Percentiles rank a stretch among this genome's conserved stretches.
Evolutionary conservation across 1,139 yeast species (phyloP).

Genomic region (Magnusiomyces tetraspermus): DNA sequence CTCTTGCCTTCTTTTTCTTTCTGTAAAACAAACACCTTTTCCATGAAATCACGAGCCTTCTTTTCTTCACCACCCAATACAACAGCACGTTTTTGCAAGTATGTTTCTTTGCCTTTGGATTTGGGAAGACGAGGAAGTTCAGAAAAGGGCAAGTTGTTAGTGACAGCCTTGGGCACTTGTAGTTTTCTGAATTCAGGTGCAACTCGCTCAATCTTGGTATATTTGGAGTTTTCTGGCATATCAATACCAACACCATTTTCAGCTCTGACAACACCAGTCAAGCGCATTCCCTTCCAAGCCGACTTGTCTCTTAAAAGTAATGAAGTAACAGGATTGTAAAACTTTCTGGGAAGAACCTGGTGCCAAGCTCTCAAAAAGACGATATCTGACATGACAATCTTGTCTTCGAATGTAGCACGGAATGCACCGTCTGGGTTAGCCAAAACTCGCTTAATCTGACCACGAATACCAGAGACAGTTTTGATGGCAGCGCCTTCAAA

Average conservation of each 20-base stretch:
- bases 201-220: constrained; percentile 74
- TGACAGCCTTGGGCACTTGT: constrained; percentile 72
- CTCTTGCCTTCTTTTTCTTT: constrained; percentile 81
- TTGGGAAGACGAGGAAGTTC: constrained; percentile 37
- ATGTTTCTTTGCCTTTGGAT: constrained; percentile 76
- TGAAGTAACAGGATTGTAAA: constrained; percentile 94
- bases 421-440: constrained; percentile 94
- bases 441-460: constrained; percentile 92
- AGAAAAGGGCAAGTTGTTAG: constrained; percentile 54
- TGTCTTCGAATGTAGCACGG: constrained; percentile 98
- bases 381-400: constrained; percentile 80
- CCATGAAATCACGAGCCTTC: constrained; percentile 84
- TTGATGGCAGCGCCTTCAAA: constrained; percentile 96
- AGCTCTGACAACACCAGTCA: constrained; percentile 89
- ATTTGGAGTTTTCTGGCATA: constrained; percentile 47
- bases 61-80: constrained; percentile 87
- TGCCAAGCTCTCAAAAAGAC: constrained; percentile 93
- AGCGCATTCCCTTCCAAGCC: constrained; percentile 93
- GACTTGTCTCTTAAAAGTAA: constrained; percentile 62
- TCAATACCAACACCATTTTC: constrained; percentile 62
- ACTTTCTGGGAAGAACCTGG: constrained; percentile 81
- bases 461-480: constrained; percentile 94
- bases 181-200: constrained; percentile 82
- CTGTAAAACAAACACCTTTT: constrained; percentile 73
- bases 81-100: constrained; percentile 87